Evolutionary conservation across 805 yeast genomes (phyloP), one percentile per base, ranked within the genome.

Genomic region (Cyberlindnera maritima): DNA sequence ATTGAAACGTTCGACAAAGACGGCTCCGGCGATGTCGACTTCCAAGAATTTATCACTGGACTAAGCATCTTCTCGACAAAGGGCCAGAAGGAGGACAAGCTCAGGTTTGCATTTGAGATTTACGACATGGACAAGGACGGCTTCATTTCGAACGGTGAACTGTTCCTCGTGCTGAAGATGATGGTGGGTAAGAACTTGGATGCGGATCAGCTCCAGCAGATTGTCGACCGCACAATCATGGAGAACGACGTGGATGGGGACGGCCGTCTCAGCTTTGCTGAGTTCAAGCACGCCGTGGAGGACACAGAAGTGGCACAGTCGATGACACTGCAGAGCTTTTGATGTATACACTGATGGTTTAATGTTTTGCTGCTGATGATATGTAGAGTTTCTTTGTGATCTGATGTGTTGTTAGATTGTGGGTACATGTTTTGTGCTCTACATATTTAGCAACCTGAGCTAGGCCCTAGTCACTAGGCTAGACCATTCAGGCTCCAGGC

Each of bases 81-180:
- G 59, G 88, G 96, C 1, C 77, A 83, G 20, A 80, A 81, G 41
- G 84, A 81, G 45, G 97, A 89, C 55, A 92, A 90, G 66, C 74
- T 92, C 49, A 74, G 74, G 61, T 94, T 95, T 71, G 94, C 97
- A 11, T 94, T 94, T 69, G 87, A 83, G 60, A 89, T 94, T 17
- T 94, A 94, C 62, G 99, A 94, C 63, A 89, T 94, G 53, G 99
- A 94, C 66, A 76, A 89, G 46, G 99, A 94, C 63, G 99, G 99
- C 0, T 90, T 62, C 63, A 88, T 94, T 32, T 91, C 97, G 3
- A 92, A 92, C 62, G 99, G 99, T 20, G 99, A 94, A 67, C 67
- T 94, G 47, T 94, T 85, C 60, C 75, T 92, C 35, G 98, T 94
- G 35, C 72, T 94, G 69, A 88, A 94, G 67, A 87, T 88, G 80